Base-by-base conservation (phyloP, 805 yeast genomes). In the Candida nanaspora region DNA sequence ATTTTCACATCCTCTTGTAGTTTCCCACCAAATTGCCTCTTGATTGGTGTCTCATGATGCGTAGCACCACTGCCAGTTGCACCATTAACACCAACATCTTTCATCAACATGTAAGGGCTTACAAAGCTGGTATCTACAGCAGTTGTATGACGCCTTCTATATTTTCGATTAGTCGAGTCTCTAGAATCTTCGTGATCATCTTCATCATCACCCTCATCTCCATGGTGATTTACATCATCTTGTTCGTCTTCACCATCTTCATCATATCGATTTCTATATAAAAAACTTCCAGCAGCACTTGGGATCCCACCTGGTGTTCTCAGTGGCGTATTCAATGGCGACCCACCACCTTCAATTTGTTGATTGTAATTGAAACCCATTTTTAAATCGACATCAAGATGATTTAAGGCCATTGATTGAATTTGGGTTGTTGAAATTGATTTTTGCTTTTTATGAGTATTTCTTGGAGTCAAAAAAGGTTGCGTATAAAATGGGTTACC, bases 401-500 rank as follows among this genome's bases (percentile, higher is more conserved):
- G 65, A 27, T 53, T 41, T 35, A 60, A 42, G 9, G 59, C 51
- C 14, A 57, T 49, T 6, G 61, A 52, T 25, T 38, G 35, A 6
- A 20, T 15, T 16, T 30, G 30, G 19, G 19, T 8, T 15, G 54
- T 52, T n/a, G 62, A 40, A 35, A 60, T 59, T 13, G 62, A 56
- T 32, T 52, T 47, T 28, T 56, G 59, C 34, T 61, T 59, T 43
- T 50, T 54, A 53, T 45, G 63, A 39, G 35, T 38, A 39, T 23
- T 53, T 42, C 60, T 62, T 8, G 78, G 76, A 14, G 75, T 65
- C 18, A 18, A 6, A 35, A 69, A 40, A 1, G 68, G 63, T 3
- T 74, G 75, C 2, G 71, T 69, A 50, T 70, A 71, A 51, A 72
- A 72, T 9, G 78, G 77, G 47, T 71, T 72, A 6, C 68, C 67